A percentile compares a stretch with the other conserved stretches of the same genome.
phyloP scores from a whole-genome alignment of 768 basidiomycete genomes.

The Termitomyces sp. region DNA sequence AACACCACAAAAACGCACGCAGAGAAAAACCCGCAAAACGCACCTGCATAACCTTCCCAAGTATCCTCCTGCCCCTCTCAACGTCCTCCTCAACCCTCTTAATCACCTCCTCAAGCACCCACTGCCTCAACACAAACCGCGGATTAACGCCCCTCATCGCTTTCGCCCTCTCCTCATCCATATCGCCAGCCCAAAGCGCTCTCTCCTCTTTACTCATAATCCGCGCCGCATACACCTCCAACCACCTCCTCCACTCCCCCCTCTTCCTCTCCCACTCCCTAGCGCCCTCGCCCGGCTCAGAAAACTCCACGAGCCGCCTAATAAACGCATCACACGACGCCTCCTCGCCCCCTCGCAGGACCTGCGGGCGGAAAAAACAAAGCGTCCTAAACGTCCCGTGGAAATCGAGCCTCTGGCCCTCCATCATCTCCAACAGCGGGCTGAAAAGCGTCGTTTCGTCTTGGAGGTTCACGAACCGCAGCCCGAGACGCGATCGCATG shows the following conservation, averaged over 20 bases:
- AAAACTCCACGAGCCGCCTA: conserved; percentile 34
- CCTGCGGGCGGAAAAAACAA: conserved; percentile 44
- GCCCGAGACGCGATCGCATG: conserved; percentile 79
- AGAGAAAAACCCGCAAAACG: conserved; percentile 21
- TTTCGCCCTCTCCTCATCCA: conserved; percentile 41
- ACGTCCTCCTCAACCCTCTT: conserved; percentile 62
- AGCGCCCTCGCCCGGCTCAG: conserved; percentile 30
- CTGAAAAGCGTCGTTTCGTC: conserved; percentile 62
- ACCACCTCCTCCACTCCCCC: conserved; percentile 57
- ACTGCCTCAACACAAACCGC: conserved; percentile 89
- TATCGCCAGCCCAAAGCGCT: conserved; percentile 34
- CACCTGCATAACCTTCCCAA: conserved; percentile 82
- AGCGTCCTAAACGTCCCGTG: conserved; percentile 79
- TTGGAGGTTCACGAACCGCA: conserved; percentile 45
- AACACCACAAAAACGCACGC: not conserved
- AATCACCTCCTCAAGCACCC: conserved; percentile 95
- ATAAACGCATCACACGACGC: conserved; percentile 37
- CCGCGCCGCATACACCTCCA: conserved; percentile 54
- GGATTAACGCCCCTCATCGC: conserved; percentile 71
- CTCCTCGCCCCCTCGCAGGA: not conserved
- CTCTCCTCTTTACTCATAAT: conserved; percentile 43
- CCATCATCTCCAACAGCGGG: conserved; percentile 73
- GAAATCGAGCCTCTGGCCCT: conserved; percentile 78
- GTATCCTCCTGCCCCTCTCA: conserved; percentile 54
- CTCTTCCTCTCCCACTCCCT: conserved; percentile 38